Base-by-base conservation (phyloP, 164 flowering plant species). In the Liquidambar formosana region DNA sequence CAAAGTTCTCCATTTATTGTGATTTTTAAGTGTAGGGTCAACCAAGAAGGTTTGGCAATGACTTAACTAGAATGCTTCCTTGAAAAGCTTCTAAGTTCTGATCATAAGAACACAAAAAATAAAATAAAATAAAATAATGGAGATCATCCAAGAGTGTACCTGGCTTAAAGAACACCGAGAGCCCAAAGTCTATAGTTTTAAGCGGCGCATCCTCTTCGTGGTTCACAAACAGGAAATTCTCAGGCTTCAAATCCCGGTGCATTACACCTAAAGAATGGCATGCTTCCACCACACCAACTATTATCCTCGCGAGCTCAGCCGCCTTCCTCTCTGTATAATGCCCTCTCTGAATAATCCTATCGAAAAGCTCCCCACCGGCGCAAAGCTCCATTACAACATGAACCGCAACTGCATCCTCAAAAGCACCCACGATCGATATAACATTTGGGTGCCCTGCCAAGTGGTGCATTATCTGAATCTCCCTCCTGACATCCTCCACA, bases 381-480 rank as follows among this genome's bases (percentile, higher is more conserved):
- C 95, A 90, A 45, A 90, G 83, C 68, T 90, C 95, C 95, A 90
- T 90, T 0, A 90, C 82, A 21, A 86, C 82, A 75, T 88, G 89
- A 67, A 90, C 95, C 8, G 88, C 85, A 19, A 88, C 89, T 0
- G 86, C 87, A 72, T 90, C 95, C 82, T 90, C 95, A 70, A 79
- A 88, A 43, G 92, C 91, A 25, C 76, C 89, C 18, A 81, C 78
- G 23, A 90, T 86, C 8, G 76, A 71, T 15, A 90, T 83, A 48
- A 90, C 85, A 75, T 84, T 85, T 0, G 85, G 85, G 54, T 86
- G 88, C 6, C 91, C 95, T 0, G 86, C 85, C 77, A 89, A 64
- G 65, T 89, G 94, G 63, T 89, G 94, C 94, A 89, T 86, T 71
- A 89, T 89, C 83, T 86, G 89, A 75, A 89, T 86, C 72, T 89